Base-by-base conservation (phyloP, 2,329 filamentous ascomycete genomes). In the Aureobasidium zeae region DNA sequence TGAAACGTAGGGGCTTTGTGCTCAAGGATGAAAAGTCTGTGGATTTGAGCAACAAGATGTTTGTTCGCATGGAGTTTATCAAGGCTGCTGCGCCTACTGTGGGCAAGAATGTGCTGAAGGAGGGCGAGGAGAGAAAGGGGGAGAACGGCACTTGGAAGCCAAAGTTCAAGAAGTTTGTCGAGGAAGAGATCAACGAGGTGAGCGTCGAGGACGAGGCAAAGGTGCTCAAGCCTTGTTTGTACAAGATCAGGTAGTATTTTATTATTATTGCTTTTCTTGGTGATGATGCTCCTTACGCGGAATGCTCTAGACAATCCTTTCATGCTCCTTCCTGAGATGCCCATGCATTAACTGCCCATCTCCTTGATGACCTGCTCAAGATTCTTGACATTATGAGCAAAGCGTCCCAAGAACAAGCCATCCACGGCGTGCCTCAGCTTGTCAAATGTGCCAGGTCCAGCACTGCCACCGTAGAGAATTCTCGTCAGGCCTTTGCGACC, bases 1-100 rank as follows among this genome's bases (percentile, higher is more conserved):
- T 96, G 50, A 69, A 74, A 38, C 79, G 80, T 53, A 73, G 88
- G 15, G 91, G 91, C 0, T 95, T 98, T 57, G 71, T 88, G n/a
- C 72, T 95, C 21, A 82, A 83, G 54, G 76, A 77, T 7, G 73
- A 68, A 50, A 51, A 52, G 13, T 76, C 81, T 0, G 72, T 94
- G 8, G 87, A 98, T 66, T 68, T 93, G 56, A 76, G 74, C 45
- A 98, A 98, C 67, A 93, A 83, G 67, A 98, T 98, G 91, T 98
- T 98, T 68, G 89, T 96, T 53, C 86, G 83, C 67, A 89, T 98
- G 86, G 79, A 83, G 55, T 98, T 98, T 63, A 71, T 88, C 55
- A 98, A 96, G 68, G 78, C 74, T n/a, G 78, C 77, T 15, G 68
- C 77, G 32, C 83, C 88, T 0, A 72, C 72, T 2, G 81, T 79